phyloP scores from a whole-genome alignment of 169 alveolate species.

The Plasmodium berghei region DNA sequence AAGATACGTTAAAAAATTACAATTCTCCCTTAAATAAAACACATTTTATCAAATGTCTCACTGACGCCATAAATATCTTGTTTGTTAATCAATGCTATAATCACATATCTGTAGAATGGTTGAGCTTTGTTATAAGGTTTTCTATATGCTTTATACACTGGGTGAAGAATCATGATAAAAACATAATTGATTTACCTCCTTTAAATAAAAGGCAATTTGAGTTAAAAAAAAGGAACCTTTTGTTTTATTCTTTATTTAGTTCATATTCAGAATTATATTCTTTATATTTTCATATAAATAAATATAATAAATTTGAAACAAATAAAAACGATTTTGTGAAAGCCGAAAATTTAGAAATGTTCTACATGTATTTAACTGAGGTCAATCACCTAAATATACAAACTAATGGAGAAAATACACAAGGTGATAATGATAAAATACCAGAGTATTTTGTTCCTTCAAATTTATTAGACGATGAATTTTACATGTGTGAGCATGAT shows the following conservation, averaged over 20 bases:
- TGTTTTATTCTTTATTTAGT: slow-evolving; percentile 69
- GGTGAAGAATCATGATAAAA: slow-evolving; percentile 73
- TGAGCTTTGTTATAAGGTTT: slow-evolving; percentile 71
- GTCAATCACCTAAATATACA: neutral
- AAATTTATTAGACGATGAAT: slow-evolving; percentile 55
- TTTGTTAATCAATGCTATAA: slow-evolving; percentile 69
- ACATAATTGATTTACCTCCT: slow-evolving; percentile 28
- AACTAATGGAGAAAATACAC: neutral
- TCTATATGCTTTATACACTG: slow-evolving; percentile 74
- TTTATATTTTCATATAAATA: neutral
- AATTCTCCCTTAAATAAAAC: slow-evolving; percentile 10
- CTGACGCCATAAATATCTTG: slow-evolving; percentile 62
- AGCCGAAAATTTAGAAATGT: slow-evolving; percentile 29
- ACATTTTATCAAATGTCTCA: slow-evolving; percentile 56
- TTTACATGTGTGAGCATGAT: slow-evolving; percentile 61
- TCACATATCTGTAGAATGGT: slow-evolving; percentile 73
- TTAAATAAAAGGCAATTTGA: slow-evolving; percentile 62
- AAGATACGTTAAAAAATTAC: slow-evolving; percentile 14
- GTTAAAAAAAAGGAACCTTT: slow-evolving; percentile 60
- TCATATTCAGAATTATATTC: slow-evolving; percentile 61
- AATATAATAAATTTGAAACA: slow-evolving; percentile 4
- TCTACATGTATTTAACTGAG: slow-evolving; percentile 10
- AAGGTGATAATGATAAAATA: slow-evolving; percentile 11
- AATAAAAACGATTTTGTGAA: slow-evolving; percentile 24
- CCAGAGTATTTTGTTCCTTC: slow-evolving; percentile 10